These are phyloP conservation scores for Neurospora sp. DNA, from an alignment of 495 filamentous ascomycete genomes.

Conservation along the genomic window DNA sequence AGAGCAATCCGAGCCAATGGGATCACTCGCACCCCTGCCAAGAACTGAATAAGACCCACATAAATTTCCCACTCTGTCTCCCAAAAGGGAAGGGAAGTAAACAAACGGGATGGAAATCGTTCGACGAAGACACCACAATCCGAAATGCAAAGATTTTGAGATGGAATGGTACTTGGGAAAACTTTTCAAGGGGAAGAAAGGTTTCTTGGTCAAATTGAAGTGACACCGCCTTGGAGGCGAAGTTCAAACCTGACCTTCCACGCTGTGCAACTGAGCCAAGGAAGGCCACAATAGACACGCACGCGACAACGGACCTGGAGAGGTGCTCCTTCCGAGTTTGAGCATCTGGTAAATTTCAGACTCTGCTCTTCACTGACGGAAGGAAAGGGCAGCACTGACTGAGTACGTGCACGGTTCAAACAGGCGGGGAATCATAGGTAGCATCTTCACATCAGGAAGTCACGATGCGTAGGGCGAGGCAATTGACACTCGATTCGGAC, in stretches of 20 bases:
- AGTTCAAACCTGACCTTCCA: background rate
- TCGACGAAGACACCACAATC: background rate
- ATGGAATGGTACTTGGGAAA: background rate
- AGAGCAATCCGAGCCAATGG: background rate
- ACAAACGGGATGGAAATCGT: background rate
- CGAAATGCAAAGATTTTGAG: background rate
- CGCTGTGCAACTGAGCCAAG: background rate
- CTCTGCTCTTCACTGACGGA: background rate
- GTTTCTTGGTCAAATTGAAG: background rate
- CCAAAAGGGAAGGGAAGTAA: background rate
- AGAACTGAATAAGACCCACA: background rate
- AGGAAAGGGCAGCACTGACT: background rate
- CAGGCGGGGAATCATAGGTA: too few relatives aligned
- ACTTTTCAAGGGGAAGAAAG: background rate
- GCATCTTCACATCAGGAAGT: background rate
- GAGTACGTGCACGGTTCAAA: background rate
- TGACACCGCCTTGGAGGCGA: background rate
- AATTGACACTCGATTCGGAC: background rate
- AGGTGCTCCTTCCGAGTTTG: background rate
- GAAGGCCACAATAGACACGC: background rate
- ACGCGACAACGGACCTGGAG: background rate
- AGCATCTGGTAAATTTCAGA: background rate
- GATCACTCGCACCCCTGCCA: background rate
- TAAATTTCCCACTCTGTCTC: background rate
- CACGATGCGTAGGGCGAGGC: background rate